Percentiles rank a stretch among this genome's conserved stretches.
These are phyloP conservation scores for Dendryphion nanum DNA, from an alignment of 2,329 filamentous ascomycete genomes.

Conservation along the genomic window DNA sequence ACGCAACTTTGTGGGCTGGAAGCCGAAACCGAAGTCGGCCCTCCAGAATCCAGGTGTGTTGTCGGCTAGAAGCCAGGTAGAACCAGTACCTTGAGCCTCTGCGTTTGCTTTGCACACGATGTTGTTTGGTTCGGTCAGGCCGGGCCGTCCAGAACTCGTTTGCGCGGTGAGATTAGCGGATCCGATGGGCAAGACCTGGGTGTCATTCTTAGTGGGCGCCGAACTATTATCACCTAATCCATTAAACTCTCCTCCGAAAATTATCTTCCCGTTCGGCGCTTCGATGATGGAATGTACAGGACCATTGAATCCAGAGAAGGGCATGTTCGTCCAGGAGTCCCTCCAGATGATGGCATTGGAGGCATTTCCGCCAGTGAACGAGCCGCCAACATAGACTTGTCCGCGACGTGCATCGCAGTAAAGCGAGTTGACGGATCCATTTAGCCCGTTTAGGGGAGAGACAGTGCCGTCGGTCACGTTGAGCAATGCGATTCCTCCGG, in stretches of 20 bases:
- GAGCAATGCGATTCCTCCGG: slow-evolving; percentile 75
- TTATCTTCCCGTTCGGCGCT: slow-evolving; percentile 75
- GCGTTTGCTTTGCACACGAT: slow-evolving; percentile 76
- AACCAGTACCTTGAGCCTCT: slow-evolving; percentile 63
- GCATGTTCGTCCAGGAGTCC: slow-evolving; percentile 69
- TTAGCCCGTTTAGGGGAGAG: slow-evolving; percentile 74
- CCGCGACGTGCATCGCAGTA: slow-evolving; percentile 75
- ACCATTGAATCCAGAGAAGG: slow-evolving; percentile 93
- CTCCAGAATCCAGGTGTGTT: slow-evolving; percentile 76
- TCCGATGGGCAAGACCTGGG: slow-evolving; percentile 79
- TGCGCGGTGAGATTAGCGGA: slow-evolving; percentile 71
- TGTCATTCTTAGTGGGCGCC: slow-evolving; percentile 63
- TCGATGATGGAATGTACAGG: slow-evolving; percentile 84
- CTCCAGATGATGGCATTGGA: slow-evolving; percentile 88
- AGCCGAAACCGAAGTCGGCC: slow-evolving; percentile 78
- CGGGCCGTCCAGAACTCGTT: slow-evolving; percentile 59
- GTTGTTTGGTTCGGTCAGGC: slow-evolving; percentile 73
- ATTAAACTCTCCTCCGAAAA: slow-evolving; percentile 90
- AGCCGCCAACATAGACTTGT: slow-evolving; percentile 88
- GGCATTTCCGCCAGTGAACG: slow-evolving; percentile 75
- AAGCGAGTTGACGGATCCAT: slow-evolving; percentile 77
- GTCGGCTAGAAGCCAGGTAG: slow-evolving; percentile 80
- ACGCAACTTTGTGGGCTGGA: slow-evolving; percentile 81
- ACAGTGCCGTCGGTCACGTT: slow-evolving; percentile 70
- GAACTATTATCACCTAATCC: slow-evolving; percentile 78